Conservation (phyloP, 2,329 filamentous ascomycete species). For the Arthrobotrys iridis region DNA sequence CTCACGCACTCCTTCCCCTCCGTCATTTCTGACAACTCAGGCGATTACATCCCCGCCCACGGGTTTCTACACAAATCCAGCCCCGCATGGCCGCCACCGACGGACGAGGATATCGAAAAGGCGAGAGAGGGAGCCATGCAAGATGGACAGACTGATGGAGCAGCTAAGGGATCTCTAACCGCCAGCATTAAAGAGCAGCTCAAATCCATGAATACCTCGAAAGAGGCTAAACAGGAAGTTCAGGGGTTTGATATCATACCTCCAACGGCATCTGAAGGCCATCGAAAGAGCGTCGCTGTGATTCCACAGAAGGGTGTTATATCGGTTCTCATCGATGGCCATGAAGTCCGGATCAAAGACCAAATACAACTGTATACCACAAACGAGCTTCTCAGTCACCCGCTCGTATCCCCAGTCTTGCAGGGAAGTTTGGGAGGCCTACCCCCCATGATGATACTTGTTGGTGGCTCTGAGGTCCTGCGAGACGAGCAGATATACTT, state of each 20-base stretch:
- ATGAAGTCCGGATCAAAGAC: slow-evolving; percentile 79
- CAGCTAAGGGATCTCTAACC: neutral
- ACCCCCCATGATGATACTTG: slow-evolving; percentile 83
- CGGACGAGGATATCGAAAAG: slow-evolving; percentile 72
- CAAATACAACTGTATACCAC: slow-evolving; percentile 87
- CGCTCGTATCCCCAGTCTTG: slow-evolving; percentile 86
- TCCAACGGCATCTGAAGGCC: neutral
- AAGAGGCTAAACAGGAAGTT: slow-evolving; percentile 60
- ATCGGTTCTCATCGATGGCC: slow-evolving; percentile 76
- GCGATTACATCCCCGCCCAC: slow-evolving; percentile 84
- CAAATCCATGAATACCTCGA: slow-evolving; percentile 52
- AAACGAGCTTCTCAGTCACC: slow-evolving; percentile 85
- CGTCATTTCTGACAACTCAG: slow-evolving; percentile 67
- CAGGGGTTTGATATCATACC: slow-evolving; percentile 60
- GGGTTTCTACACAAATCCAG: slow-evolving; percentile 94
- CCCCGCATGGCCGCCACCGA: slow-evolving; percentile 89
- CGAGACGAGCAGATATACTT: slow-evolving; percentile 95
- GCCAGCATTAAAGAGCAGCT: slow-evolving; percentile 32
- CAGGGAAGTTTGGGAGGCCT: slow-evolving; percentile 90
- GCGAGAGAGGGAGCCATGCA: slow-evolving; percentile 65
- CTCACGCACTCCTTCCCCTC: slow-evolving; percentile 95
- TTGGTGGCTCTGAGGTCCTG: slow-evolving; percentile 86
- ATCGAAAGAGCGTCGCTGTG: neutral
- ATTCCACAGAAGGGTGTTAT: slow-evolving; percentile 38
- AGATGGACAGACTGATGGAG: neutral